Base-by-base conservation (phyloP, 306 rosid genomes). In the Lablab purpureus region DNA sequence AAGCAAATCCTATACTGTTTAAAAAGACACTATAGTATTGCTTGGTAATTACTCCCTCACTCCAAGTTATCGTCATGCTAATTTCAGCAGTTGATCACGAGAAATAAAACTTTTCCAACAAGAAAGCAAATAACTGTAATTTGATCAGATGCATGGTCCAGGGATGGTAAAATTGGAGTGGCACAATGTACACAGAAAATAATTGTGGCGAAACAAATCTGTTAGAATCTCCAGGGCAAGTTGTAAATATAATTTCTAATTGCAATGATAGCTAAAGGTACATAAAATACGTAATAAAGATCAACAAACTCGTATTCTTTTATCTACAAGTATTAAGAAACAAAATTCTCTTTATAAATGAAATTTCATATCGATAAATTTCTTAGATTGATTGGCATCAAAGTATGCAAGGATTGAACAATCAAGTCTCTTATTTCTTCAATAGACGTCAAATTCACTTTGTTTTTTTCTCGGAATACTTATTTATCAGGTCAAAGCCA, bases 321-420 rank as follows among this genome's bases (percentile, higher is more conserved):
- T 11, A 21, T 41, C 52, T 32, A 32, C 56, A 19, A 62, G 9
- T 34, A 67, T 67, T 67, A 40, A 60, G 50, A 51, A 67, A 32
- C 55, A 46, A 12, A 8, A 3, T 14, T 46, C 63, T 58, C 51
- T 10, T 12, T 15, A 22, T 50, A 11, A 30, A 34, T 73, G 19
- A 36, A 23, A 4, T n/a, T 10, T 78, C 30, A 37, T 50, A 64
- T 27, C 22, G 27, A 55, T 54, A 66, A 32, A 81, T 28, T 65
- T 66, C 51, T 54, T 19, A 17, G 34, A 41, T 46, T 74, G 41
- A 58, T 40, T 6, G 59, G 69, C 46, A 37, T 67, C 23, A 34
- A 79, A 50, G 60, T 34, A 79, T 25, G 43, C 28, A 71, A 79
- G 49, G 60, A 51, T 62, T 43, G 81, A 52, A 67, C 64, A 49